A percentile compares a stretch with the other conserved stretches of the same genome.
Evolutionary conservation across 306 rosid genomes (phyloP).

Genomic region (Prunus padus): DNA sequence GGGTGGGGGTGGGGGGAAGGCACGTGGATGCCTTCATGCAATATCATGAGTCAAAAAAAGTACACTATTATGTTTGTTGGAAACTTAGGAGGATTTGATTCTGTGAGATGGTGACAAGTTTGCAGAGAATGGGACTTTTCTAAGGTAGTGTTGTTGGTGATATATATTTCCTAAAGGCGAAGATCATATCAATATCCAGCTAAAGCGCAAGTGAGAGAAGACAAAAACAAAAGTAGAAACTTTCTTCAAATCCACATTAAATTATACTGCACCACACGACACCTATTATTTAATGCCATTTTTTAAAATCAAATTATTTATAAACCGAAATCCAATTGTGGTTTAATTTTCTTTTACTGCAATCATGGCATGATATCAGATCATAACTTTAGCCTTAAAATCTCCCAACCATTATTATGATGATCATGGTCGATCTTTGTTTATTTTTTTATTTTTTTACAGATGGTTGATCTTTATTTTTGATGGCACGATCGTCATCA

Average conservation of each 20-base stretch:
- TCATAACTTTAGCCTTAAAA: too few relatives aligned
- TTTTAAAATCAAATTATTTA: neutral
- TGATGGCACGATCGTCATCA: too few relatives aligned
- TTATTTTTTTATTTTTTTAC: too few relatives aligned
- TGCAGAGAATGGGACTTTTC: neutral
- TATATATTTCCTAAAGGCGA: too few relatives aligned
- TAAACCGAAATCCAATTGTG: too few relatives aligned
- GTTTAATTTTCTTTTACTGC: too few relatives aligned
- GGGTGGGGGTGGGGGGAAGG: constrained; percentile 16
- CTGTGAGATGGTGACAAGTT: constrained; percentile 2
- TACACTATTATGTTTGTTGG: neutral
- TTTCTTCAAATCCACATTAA: neutral
- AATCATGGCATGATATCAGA: too few relatives aligned
- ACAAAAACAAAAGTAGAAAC: neutral
- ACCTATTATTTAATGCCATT: neutral
- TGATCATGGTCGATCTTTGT: too few relatives aligned
- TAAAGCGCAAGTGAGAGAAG: neutral
- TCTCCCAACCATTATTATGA: too few relatives aligned
- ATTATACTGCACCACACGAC: neutral
- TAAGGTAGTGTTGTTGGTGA: too few relatives aligned
- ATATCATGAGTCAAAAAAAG: neutral
- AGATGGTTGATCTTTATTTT: too few relatives aligned
- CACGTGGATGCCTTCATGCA: constrained; percentile 68
- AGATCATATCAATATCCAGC: neutral
- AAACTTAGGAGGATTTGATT: neutral